A percentile compares a stretch with the other conserved stretches of the same genome.
phyloP scores from a whole-genome alignment of 331 rosid genomes.

The Cydonia oblonga region DNA sequence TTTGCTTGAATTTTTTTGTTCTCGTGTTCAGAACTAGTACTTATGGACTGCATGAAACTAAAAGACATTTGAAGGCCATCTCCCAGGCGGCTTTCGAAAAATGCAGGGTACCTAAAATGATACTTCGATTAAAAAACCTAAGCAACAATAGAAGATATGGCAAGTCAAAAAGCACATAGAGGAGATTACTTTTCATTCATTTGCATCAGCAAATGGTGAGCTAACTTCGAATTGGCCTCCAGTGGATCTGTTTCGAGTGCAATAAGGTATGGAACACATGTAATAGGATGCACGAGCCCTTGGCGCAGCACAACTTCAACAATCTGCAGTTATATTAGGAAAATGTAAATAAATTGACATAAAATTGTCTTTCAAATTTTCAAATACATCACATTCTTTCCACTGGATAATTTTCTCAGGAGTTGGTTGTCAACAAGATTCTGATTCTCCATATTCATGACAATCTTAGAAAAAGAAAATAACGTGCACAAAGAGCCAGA shows the following conservation, averaged over 20 bases:
- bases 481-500: neutral
- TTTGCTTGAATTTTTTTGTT: slow-evolving; percentile 40
- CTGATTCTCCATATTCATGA: neutral
- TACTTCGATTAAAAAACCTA: slow-evolving; percentile 22
- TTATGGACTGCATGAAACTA: slow-evolving; percentile 59
- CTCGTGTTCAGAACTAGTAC: slow-evolving; percentile 33
- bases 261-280: slow-evolving; percentile 91
- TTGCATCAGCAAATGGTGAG: slow-evolving; percentile 91
- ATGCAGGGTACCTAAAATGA: slow-evolving; percentile 86
- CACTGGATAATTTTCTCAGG: neutral
- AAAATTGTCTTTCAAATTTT: neutral
- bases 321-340: slow-evolving; percentile 42
- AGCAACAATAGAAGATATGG: neutral
- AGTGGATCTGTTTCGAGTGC: slow-evolving; percentile 94
- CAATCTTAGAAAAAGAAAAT: neutral
- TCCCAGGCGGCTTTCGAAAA: slow-evolving; percentile 94
- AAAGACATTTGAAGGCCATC: slow-evolving; percentile 99
- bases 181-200: slow-evolving; percentile 86
- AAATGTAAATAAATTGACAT: neutral
- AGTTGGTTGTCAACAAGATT: neutral
- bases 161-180: neutral
- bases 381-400: neutral
- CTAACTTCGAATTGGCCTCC: slow-evolving; percentile 74
- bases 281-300: slow-evolving; percentile 97
- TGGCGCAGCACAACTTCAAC: slow-evolving; percentile 95